Conservation (phyloP, 2,329 filamentous ascomycete species). For the Fusarium odoratissimum region DNA sequence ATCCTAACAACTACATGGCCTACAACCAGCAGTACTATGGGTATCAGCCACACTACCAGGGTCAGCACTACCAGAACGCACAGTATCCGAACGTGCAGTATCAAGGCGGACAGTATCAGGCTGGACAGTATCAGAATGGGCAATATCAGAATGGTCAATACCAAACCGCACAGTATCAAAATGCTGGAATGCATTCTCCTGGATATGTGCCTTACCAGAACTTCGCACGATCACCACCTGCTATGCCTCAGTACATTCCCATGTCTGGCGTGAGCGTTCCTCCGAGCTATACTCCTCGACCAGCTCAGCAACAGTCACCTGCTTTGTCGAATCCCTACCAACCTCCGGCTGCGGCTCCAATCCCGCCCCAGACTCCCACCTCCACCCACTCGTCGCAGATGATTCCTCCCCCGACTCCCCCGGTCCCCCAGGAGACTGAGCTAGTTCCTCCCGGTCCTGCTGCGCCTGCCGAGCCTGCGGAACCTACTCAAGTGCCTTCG, state of each 20-base stretch:
- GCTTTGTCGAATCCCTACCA: slow-evolving; percentile 68
- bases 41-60: slow-evolving; percentile 66
- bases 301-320: slow-evolving; percentile 60
- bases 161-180: slow-evolving; percentile 40
- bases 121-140: slow-evolving; percentile 57
- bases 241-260: slow-evolving; percentile 67
- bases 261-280: slow-evolving; percentile 60
- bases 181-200: slow-evolving; percentile 54
- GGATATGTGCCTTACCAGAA: slow-evolving; percentile 57
- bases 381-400: slow-evolving; percentile 62
- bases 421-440: slow-evolving; percentile 56
- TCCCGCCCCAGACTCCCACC: slow-evolving; percentile 63
- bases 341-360: slow-evolving; percentile 59
- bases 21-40: slow-evolving; percentile 63
- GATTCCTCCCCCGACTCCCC: slow-evolving; percentile 59
- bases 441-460: slow-evolving; percentile 43
- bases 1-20: slow-evolving; percentile 61
- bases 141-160: slow-evolving; percentile 49
- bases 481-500: slow-evolving; percentile 41
- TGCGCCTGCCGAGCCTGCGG: slow-evolving; percentile 39
- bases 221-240: slow-evolving; percentile 62
- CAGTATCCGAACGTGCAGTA: slow-evolving; percentile 44
- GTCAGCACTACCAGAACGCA: slow-evolving; percentile 44
- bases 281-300: slow-evolving; percentile 61
- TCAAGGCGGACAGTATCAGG: slow-evolving; percentile 35